Evolutionary conservation across 305 asterid genomes (phyloP).

Genomic region (Solanum hybrid): DNA sequence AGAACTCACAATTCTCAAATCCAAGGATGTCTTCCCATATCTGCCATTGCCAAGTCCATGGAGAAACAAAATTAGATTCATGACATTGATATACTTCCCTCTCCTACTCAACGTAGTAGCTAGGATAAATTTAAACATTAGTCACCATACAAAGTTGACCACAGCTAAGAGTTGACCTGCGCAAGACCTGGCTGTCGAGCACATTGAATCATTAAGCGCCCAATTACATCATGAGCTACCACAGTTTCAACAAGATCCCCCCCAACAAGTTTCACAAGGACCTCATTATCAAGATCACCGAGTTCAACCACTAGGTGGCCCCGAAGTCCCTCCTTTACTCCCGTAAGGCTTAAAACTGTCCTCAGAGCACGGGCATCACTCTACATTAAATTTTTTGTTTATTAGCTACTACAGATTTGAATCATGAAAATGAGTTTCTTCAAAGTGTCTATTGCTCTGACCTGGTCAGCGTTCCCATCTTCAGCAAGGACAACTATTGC

Average conservation of each 20-base stretch:
- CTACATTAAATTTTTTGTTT: constrained; percentile 32
- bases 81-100: neutral
- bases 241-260: constrained; percentile 94
- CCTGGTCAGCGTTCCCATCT: constrained; percentile 95
- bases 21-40: constrained; percentile 98
- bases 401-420: constrained; percentile 13
- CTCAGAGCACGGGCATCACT: constrained; percentile 93
- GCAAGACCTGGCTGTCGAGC: constrained; percentile 98
- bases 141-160: neutral
- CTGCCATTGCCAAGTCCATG: constrained; percentile 33
- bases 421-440: constrained; percentile 11
- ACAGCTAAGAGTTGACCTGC: constrained; percentile 48
- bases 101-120: neutral
- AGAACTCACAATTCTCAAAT: constrained; percentile 86
- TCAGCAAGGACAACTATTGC: constrained; percentile 90
- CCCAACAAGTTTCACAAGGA: constrained; percentile 87
- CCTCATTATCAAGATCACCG: constrained; percentile 90
- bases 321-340: constrained; percentile 80
- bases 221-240: constrained; percentile 93
- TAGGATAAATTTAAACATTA: neutral
- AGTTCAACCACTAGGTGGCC: constrained; percentile 91
- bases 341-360: constrained; percentile 86
- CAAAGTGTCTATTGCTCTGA: constrained; percentile 19
- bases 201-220: constrained; percentile 92
- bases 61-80: constrained; percentile 7